phyloP scores from a whole-genome alignment of 352 stramenopile genomes.

The Thalassiosira oceanica region DNA sequence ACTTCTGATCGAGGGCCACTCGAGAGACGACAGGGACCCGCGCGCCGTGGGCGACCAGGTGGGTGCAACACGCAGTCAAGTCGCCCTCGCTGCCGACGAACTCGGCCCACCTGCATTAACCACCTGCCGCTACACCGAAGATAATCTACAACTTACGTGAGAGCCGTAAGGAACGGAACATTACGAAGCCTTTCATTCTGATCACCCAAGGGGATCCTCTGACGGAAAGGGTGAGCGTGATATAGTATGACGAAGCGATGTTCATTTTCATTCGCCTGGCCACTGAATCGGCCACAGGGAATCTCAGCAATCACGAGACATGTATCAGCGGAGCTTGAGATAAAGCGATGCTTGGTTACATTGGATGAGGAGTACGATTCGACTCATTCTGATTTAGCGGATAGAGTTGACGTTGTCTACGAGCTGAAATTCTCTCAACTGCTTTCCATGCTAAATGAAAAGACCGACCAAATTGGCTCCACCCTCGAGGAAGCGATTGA shows the following conservation, averaged over 20 bases:
- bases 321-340: slow-evolving; percentile 21
- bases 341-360: slow-evolving; percentile 33
- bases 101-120: no score
- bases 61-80: no score
- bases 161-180: slow-evolving; percentile 6
- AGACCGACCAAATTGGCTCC: slow-evolving; percentile 2
- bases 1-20: slow-evolving; percentile 25
- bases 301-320: slow-evolving; percentile 38
- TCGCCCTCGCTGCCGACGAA: no score
- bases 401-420: slow-evolving; percentile 36
- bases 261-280: no score
- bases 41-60: slow-evolving; percentile 6
- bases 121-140: no score
- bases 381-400: slow-evolving; percentile 30
- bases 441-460: slow-evolving; percentile 13
- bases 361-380: slow-evolving; percentile 37
- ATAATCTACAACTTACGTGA: slow-evolving; percentile 18
- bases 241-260: no score
- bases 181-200: slow-evolving; percentile 30
- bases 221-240: no score
- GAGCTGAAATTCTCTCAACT: slow-evolving; percentile 45
- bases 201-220: slow-evolving; percentile 57
- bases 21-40: slow-evolving; percentile 16
- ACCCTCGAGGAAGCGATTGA: slow-evolving; percentile 28
- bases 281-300: no score